phyloP scores from a whole-genome alignment of 208 protist species.

The Porcisia hertigi region DNA sequence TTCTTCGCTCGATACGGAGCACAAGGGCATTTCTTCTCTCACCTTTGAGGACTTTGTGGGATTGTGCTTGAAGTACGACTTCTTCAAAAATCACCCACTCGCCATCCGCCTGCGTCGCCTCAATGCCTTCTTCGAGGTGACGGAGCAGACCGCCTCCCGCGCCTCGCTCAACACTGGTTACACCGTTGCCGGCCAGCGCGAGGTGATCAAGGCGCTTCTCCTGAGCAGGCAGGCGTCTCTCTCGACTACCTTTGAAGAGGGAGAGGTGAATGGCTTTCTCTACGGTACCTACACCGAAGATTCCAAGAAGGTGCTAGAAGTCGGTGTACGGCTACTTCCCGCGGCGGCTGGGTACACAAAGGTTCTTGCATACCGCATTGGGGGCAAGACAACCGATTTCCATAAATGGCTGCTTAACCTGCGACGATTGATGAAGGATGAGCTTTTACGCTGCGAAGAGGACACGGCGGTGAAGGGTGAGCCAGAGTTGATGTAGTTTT shows the following conservation, averaged over 20 bases:
- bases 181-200: slow-evolving; percentile 71
- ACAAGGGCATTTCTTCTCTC: slow-evolving; percentile 39
- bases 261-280: slow-evolving; percentile 57
- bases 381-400: slow-evolving; percentile 79
- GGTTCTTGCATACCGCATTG: slow-evolving; percentile 83
- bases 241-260: slow-evolving; percentile 67
- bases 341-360: slow-evolving; percentile 79
- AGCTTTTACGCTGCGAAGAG: slow-evolving; percentile 82
- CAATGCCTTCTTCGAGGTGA: slow-evolving; percentile 77
- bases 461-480: slow-evolving; percentile 83
- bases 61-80: slow-evolving; percentile 75
- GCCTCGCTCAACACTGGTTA: slow-evolving; percentile 75
- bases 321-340: slow-evolving; percentile 70
- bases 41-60: slow-evolving; percentile 87
- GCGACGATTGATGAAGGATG: slow-evolving; percentile 71
- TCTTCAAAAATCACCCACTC: slow-evolving; percentile 83
- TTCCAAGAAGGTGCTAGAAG: slow-evolving; percentile 63
- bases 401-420: slow-evolving; percentile 82
- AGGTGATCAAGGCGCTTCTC: slow-evolving; percentile 76
- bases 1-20: slow-evolving; percentile 54
- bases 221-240: slow-evolving; percentile 55
- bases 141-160: slow-evolving; percentile 64
- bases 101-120: slow-evolving; percentile 72
- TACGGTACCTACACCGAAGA: slow-evolving; percentile 66
- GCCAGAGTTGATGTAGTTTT: slow-evolving; percentile 76